phyloP scores from a whole-genome alignment of 2,329 filamentous ascomycete species.

The Diaporthe sp. region DNA sequence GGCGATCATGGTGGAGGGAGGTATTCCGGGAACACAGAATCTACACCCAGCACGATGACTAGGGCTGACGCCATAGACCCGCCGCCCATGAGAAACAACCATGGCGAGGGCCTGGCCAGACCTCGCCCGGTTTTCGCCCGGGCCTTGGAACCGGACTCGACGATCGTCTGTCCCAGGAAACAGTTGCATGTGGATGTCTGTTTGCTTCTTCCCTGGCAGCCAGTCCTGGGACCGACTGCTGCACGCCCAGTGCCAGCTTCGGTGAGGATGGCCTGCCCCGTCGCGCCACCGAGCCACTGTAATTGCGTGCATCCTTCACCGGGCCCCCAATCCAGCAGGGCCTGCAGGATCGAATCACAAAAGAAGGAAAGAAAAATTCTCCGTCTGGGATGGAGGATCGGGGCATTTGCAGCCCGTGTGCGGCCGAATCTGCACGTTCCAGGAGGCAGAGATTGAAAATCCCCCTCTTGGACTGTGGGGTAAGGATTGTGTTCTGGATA shows the following conservation, averaged over 20 bases:
- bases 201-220: neutral
- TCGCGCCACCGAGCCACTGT: constrained; percentile 5
- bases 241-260: constrained; percentile 8
- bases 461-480: constrained; percentile 17
- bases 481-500: constrained; percentile 6
- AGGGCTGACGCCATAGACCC: constrained; percentile 19
- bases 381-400: constrained; percentile 13
- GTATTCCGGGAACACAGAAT: constrained; percentile 5
- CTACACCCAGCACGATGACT: constrained; percentile 1
- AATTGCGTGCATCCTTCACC: constrained; percentile 1
- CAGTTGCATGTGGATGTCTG: neutral
- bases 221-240: neutral
- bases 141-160: constrained; percentile 10
- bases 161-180: neutral
- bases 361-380: neutral
- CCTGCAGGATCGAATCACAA: neutral
- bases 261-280: constrained; percentile 3
- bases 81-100: constrained; percentile 7
- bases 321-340: constrained; percentile 6
- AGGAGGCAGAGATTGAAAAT: neutral
- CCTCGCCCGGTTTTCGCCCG: neutral
- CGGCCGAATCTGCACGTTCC: constrained; percentile 13
- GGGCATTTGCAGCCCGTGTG: constrained; percentile 8
- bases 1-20: constrained; percentile 9
- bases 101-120: constrained; percentile 10